Evolutionary conservation across 163 green algal species (phyloP), one percentile per base, ranked within the genome.

Genomic region (Scenedesmus sp.): DNA sequence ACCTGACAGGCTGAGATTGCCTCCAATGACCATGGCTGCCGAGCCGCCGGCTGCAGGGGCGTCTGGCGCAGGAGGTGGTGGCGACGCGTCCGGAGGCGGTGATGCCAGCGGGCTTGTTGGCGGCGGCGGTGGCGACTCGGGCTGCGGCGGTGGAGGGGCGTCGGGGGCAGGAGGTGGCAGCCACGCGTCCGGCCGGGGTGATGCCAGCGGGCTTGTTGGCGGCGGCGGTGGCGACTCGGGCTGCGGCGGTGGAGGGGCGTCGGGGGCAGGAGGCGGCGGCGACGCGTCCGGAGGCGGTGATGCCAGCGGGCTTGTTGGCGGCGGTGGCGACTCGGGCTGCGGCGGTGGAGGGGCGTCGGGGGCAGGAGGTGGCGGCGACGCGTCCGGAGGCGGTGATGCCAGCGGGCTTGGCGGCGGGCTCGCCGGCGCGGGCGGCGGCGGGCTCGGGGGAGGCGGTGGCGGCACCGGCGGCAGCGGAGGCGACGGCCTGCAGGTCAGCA

Each of bases 1-100:
- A 75, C 65, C 65, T 75, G 47, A 63, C 9, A 75, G 60, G 20
- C 22, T 47, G 7, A 75, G 31, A 45, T 75, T 75, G 47, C 65
- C 65, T n/a, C 65, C 65, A 31, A 75, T 62, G 20, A 75, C 31
- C 6, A 75, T 45, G 39, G 65, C 65, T 20, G 26, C 48, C 2
- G 70, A 31, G 56, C 9, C 7, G 65, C 26, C 48, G 47, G 18
- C 24, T 47, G 64, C 39, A 39, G 64, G 64, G 13, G 3, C 18
- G 45, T 36, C 10, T 31, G 64, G 39, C 14, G 64, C 11, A 39
- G 42, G 36, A 28, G 64, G 60, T 51, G 60, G 60, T 67, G 60
- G 60, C 28, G 60, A 22, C n/a, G n/a, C 31, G 51, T 60, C 14
- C 14, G 13, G 2, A 14, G 13, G 11, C 11, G 51, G 51, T 58